phyloP scores from a whole-genome alignment of 2,329 filamentous ascomycete species.

The Neofusicoccum sp. region DNA sequence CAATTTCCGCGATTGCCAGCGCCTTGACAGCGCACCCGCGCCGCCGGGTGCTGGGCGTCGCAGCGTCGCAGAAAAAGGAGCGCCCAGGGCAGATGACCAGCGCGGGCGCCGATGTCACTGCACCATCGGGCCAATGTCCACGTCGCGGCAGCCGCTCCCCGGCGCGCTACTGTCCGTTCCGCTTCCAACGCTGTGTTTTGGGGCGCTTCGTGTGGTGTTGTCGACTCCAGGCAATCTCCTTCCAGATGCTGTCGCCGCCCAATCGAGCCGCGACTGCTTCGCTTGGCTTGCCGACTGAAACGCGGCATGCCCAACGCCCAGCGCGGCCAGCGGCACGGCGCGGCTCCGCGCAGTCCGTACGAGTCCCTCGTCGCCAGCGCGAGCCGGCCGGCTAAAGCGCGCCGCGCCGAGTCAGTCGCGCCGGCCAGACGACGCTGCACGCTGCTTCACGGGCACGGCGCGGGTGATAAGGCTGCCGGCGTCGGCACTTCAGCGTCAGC shows the following conservation, averaged over 20 bases:
- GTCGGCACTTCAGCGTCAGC: constrained; percentile 8
- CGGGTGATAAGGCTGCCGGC: background rate
- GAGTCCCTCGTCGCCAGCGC: background rate
- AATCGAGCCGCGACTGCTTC: constrained; percentile 7
- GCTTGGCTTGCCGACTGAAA: constrained; percentile 12
- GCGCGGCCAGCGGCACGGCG: constrained; percentile 10
- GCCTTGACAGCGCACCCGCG: background rate
- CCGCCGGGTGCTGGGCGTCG: constrained; percentile 7
- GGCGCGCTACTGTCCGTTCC: constrained; percentile 1
- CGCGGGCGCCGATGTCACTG: background rate
- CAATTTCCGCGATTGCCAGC: constrained; percentile 16
- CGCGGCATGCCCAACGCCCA: background rate
- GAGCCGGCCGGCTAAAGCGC: constrained; percentile 7
- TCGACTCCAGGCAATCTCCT: background rate
- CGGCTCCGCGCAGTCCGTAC: background rate
- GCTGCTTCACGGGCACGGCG: background rate
- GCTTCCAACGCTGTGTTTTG: background rate
- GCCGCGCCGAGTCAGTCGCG: background rate
- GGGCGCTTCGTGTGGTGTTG: background rate
- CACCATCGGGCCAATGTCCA: no score
- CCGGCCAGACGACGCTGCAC: background rate
- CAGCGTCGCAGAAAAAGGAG: constrained; percentile 12
- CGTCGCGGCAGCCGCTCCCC: constrained; percentile 3
- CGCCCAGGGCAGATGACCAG: constrained; percentile 15
- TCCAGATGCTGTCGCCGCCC: constrained; percentile 4